These are phyloP conservation scores for Arabidopsis thaliana DNA, from an alignment of 345 rosid genomes.

Conservation along the genomic window DNA sequence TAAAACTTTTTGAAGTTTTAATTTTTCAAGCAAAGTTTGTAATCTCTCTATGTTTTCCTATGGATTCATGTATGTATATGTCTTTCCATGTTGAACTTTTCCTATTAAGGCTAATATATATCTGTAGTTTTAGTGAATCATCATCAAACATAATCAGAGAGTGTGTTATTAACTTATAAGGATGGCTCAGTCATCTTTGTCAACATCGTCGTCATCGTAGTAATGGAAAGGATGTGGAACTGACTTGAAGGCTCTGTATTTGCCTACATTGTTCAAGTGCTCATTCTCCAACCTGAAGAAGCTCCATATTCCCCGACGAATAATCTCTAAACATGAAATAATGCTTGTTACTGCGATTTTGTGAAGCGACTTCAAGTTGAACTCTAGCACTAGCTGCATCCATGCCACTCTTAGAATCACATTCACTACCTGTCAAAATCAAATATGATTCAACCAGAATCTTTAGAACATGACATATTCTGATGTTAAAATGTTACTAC, in stretches of 20 bases:
- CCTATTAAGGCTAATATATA: slow-evolving; percentile 5
- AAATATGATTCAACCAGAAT: slow-evolving; percentile 4
- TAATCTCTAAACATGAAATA: slow-evolving; percentile 65
- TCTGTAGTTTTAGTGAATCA: background rate
- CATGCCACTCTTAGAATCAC: slow-evolving; percentile 63
- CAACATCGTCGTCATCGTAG: slow-evolving; percentile 41
- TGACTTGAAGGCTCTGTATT: slow-evolving; percentile 47
- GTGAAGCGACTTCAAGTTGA: slow-evolving; percentile 52
- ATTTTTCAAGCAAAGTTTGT: background rate
- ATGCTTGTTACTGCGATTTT: slow-evolving; percentile 53
- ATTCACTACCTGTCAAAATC: slow-evolving; percentile 52
- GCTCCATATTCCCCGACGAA: slow-evolving; percentile 76
- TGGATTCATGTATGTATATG: background rate
- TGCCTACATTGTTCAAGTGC: slow-evolving; percentile 49
- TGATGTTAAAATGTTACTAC: slow-evolving; percentile 6
- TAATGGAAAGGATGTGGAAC: slow-evolving; percentile 52
- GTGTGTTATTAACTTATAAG: background rate
- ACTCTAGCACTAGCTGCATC: slow-evolving; percentile 70
- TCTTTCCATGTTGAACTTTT: slow-evolving; percentile 13
- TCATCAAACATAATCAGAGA: background rate
- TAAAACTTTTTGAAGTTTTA: background rate
- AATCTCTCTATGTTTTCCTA: background rate
- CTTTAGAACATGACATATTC: slow-evolving; percentile 1
- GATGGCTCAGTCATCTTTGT: slow-evolving; percentile 38
- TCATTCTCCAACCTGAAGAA: slow-evolving; percentile 64